Conservation (phyloP, 176 grass and related monocot genomes). For the Stipa capillata region DNA sequence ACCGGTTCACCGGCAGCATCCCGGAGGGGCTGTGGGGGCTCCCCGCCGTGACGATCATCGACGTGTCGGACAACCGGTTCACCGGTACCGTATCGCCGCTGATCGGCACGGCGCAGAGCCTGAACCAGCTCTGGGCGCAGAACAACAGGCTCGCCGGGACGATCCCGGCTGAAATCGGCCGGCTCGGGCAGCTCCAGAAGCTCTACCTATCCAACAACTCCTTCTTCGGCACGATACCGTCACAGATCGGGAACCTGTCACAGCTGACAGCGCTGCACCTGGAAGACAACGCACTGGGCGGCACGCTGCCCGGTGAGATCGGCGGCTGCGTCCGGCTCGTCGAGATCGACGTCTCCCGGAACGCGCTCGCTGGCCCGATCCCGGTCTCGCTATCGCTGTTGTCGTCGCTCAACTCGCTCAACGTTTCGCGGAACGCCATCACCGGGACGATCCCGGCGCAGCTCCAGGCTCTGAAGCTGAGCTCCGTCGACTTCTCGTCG, state of each 20-base stretch:
- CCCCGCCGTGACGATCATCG: constrained; percentile 53
- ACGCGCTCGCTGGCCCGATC: constrained; percentile 45
- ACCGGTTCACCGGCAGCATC: constrained; percentile 41
- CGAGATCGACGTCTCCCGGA: constrained; percentile 63
- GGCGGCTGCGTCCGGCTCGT: constrained; percentile 45
- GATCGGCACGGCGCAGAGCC: constrained; percentile 34
- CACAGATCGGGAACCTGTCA: constrained; percentile 45
- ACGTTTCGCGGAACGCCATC: constrained; percentile 49
- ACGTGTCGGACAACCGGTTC: constrained; percentile 68
- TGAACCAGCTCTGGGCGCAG: constrained; percentile 55
- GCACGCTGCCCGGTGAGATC: constrained; percentile 36
- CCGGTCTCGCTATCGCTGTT: constrained; percentile 37
- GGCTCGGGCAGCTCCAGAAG: constrained; percentile 40
- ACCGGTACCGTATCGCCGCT: constrained; percentile 41
- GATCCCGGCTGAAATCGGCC: constrained; percentile 54
- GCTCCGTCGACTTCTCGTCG: constrained; percentile 69
- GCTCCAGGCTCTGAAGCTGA: constrained; percentile 60
- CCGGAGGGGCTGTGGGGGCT: constrained; percentile 58
- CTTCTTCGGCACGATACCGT: constrained; percentile 51
- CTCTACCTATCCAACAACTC: constrained; percentile 66
- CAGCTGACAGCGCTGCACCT: constrained; percentile 53
- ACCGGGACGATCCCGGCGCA: constrained; percentile 48
- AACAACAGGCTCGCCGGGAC: constrained; percentile 46
- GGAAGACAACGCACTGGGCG: constrained; percentile 43
- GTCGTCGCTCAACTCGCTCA: constrained; percentile 62